phyloP scores from a whole-genome alignment of 306 rosid genomes.

The Trifolium fragiferum region DNA sequence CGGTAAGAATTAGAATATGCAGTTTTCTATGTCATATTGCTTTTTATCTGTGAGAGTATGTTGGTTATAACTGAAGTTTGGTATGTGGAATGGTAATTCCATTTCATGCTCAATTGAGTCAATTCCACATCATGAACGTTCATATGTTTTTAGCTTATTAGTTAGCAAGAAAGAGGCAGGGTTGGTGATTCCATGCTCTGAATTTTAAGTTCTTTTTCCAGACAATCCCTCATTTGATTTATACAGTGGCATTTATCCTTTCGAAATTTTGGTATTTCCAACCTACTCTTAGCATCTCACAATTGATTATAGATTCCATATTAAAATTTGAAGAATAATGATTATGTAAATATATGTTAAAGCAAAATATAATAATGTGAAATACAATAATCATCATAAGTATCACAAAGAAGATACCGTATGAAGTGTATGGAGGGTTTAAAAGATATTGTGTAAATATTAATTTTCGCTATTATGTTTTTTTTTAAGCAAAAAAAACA shows the following conservation, averaged over 20 bases:
- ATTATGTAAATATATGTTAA: neutral
- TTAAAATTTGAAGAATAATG: neutral
- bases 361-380: constrained; percentile 3
- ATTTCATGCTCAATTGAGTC: neutral
- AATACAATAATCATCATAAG: neutral
- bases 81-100: constrained; percentile 12
- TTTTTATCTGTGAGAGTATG: constrained; percentile 15
- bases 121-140: neutral
- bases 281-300: neutral
- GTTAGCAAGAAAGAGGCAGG: neutral
- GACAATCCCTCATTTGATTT: constrained; percentile 13
- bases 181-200: neutral
- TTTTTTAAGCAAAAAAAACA: too few species aligned
- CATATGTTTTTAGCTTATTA: neutral
- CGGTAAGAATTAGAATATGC: constrained; percentile 62
- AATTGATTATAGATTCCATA: neutral
- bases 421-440: neutral
- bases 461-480: too few species aligned
- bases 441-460: neutral
- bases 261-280: neutral
- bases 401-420: neutral
- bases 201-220: neutral
- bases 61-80: constrained; percentile 5
- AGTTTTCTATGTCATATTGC: constrained; percentile 33
- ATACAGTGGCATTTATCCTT: neutral